A percentile compares a stretch with the other conserved stretches of the same genome.
These are phyloP conservation scores for Xylariaceae sp. DNA, from an alignment of 2,329 filamentous ascomycete species.

Conservation along the genomic window DNA sequence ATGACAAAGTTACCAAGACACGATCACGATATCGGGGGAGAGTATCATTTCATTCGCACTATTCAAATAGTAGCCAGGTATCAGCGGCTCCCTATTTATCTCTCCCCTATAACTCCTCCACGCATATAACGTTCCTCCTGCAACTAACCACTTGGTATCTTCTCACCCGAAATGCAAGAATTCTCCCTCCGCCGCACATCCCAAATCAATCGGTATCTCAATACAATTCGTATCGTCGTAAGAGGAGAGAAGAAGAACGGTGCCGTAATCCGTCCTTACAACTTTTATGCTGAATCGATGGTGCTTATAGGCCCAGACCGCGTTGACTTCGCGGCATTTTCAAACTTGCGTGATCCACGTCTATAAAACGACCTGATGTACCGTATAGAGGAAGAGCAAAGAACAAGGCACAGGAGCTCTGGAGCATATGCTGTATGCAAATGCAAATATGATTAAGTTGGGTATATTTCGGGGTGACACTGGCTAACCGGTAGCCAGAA, in stretches of 20 bases:
- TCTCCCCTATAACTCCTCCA: neutral
- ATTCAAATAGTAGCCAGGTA: neutral
- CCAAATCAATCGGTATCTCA: conserved; percentile 10
- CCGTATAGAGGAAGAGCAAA: conserved; percentile 2
- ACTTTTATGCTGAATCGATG: too few species aligned
- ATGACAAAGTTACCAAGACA: neutral
- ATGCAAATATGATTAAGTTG: neutral
- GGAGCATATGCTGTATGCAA: neutral
- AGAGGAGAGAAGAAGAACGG: conserved; percentile 9
- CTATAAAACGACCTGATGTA: conserved; percentile 15
- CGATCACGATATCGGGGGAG: neutral
- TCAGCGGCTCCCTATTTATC: neutral
- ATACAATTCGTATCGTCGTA: conserved; percentile 16
- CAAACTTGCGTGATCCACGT: conserved; percentile 16
- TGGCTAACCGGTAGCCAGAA: conserved; percentile 14
- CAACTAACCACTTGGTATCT: neutral
- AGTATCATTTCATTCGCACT: neutral
- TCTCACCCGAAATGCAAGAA: neutral
- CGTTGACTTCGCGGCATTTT: neutral
- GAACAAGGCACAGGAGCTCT: too few species aligned
- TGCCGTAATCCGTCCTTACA: conserved; percentile 1
- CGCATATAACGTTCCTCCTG: neutral
- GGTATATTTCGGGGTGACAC: neutral
- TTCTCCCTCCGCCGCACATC: neutral
- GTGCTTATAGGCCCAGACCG: too few species aligned